Evolutionary conservation across 495 filamentous ascomycete genomes (phyloP).

Genomic region (Trichoderma virens): DNA sequence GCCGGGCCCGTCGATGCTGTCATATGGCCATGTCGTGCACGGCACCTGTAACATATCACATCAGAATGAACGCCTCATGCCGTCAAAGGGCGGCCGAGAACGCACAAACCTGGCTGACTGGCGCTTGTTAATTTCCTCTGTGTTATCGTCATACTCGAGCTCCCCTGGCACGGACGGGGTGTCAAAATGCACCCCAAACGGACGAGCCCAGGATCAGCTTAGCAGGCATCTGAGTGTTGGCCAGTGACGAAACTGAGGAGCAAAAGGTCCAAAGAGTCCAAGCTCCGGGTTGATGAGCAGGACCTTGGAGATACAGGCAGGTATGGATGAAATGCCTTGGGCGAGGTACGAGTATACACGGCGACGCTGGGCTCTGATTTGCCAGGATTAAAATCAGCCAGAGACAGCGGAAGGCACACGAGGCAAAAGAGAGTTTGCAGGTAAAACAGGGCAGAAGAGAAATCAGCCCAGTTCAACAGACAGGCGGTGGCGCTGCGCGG

Average conservation of each 20-base stretch:
- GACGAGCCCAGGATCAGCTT: background rate
- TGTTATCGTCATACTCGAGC: background rate
- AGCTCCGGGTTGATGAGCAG: too few species aligned
- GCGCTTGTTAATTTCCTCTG: constrained; percentile 1
- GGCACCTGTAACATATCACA: background rate
- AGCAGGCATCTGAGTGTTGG: background rate
- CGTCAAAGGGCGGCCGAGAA: background rate
- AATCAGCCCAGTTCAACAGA: background rate
- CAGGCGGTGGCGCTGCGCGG: background rate
- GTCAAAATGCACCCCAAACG: background rate
- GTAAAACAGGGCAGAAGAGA: background rate
- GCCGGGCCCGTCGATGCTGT: background rate
- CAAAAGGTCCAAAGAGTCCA: too few species aligned
- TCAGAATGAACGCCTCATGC: background rate
- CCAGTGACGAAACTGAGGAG: too few species aligned
- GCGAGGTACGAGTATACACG: too few species aligned
- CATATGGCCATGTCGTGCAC: background rate
- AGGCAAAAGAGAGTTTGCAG: background rate
- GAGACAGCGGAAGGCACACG: background rate
- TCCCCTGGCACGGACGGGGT: background rate
- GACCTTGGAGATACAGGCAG: too few species aligned
- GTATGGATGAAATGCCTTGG: too few species aligned
- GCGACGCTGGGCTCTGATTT: background rate
- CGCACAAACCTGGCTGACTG: background rate
- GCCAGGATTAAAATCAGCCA: background rate